Evolutionary conservation across 139 green algal species (phyloP), one percentile per base, ranked within the genome.

Genomic region (Chlamydomonas asymmetrica): DNA sequence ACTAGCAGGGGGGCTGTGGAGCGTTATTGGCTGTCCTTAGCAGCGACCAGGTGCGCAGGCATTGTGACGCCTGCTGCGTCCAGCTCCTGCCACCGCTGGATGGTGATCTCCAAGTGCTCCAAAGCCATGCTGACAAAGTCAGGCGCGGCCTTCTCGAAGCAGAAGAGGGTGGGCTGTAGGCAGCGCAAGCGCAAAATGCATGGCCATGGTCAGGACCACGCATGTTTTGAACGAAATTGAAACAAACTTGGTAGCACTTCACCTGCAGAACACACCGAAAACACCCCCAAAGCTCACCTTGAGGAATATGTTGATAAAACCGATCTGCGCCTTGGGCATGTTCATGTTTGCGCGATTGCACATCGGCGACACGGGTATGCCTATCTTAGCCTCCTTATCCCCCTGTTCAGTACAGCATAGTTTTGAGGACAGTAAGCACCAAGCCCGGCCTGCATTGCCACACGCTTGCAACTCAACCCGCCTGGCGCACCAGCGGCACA

Each of bases 321-420:
- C 71, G 31, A 92, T 66, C 84, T 97, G 93, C 49, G 85, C 89
- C 25, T 79, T 80, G 6, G 88, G 76, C 73, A 95, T 89, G 63
- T 91, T 85, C 23, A 88, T 83, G 0, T 74, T 84, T 2, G 75
- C 69, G 16, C 83, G 74, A 68, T 94, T 85, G 81, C 93, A 96
- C 64, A 92, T 78, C 4, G 81, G 64, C 2, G 88, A 92, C 8
- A 94, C 81, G 20, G 84, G 38, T 63, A 97, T 56, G 0, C 87
- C 91, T 8, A 76, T 41, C 7, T 52, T 57, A 2, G 73, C 63
- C 83, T 97, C 93, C 62, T 73, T 65, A 63, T 95, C 91, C 5
- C 90, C 92, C 90, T 93, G 82, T 38, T n/a, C 22, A 18, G 20
- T 59, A 22, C 49, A n/a, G 49, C 22, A 22, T 59, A 66, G 56